These are phyloP conservation scores for Trichoderma cornu-damae DNA, from an alignment of 2,329 filamentous ascomycete genomes.

Conservation along the genomic window DNA sequence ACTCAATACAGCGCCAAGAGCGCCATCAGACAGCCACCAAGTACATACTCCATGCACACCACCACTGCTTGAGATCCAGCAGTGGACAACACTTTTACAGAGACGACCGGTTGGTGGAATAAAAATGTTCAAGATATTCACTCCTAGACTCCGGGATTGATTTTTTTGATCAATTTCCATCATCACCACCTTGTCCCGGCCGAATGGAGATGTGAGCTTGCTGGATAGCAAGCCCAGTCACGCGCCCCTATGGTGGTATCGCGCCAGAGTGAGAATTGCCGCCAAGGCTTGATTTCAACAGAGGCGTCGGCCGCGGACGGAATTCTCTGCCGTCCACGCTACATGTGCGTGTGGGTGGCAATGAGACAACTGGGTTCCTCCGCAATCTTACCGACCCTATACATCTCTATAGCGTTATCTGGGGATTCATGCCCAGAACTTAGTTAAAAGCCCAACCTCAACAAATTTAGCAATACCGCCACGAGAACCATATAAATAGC, in stretches of 20 bases:
- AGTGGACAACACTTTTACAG: no score
- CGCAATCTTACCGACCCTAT: conserved; percentile 14
- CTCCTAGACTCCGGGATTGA: neutral
- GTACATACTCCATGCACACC: no score
- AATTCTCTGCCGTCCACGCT: neutral
- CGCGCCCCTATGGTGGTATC: neutral
- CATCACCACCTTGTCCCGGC: neutral
- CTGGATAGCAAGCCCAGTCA: neutral
- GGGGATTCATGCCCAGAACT: neutral
- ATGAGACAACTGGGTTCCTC: neutral
- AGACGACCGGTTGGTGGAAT: no score
- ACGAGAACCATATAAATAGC: neutral
- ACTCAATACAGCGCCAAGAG: no score
- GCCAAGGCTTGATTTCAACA: neutral
- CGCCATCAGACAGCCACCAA: no score
- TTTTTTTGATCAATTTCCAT: no score
- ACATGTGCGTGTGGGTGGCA: neutral
- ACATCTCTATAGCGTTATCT: conserved; percentile 4
- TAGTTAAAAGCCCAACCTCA: neutral
- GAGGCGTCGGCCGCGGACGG: neutral
- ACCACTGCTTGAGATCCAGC: no score
- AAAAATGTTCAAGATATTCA: no score
- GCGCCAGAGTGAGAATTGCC: neutral
- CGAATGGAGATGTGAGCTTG: neutral
- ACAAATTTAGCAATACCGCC: neutral